Evolutionary conservation across 805 yeast species (phyloP).

Genomic region (Kodamaea nitidulidarum): DNA sequence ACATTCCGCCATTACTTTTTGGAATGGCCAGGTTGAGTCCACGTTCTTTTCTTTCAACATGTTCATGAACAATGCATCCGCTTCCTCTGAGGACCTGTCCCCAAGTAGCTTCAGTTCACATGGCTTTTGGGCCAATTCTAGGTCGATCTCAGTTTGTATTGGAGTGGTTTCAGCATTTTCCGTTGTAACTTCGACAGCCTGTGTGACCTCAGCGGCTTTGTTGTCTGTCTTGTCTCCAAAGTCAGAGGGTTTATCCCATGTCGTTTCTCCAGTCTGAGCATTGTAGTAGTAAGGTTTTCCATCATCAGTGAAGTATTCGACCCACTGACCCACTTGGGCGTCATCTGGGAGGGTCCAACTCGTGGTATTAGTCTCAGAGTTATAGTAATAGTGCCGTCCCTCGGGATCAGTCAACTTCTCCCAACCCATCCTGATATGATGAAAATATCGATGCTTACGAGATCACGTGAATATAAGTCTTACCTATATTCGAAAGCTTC

Average conservation of each 20-base stretch:
- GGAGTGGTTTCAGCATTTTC: conserved; percentile 4
- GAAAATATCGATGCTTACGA: too few species aligned
- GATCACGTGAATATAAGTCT: conserved; percentile 1
- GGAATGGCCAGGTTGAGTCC: conserved; percentile 75
- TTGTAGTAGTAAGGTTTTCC: conserved; percentile 69
- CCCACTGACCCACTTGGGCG: conserved; percentile 21
- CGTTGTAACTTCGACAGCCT: conserved; percentile 4
- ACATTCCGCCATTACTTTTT: conserved; percentile 54
- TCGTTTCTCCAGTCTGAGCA: conserved; percentile 56
- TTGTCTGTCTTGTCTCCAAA: conserved; percentile 4
- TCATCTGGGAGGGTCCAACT: conserved; percentile 76
- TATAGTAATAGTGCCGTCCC: conserved; percentile 70
- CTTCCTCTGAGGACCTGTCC: conserved; percentile 27
- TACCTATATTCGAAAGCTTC: too few species aligned
- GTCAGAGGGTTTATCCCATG: conserved; percentile 75
- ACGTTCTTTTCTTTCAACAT: conserved; percentile 56
- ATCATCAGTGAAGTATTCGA: conserved; percentile 49
- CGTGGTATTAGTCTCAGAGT: conserved; percentile 60
- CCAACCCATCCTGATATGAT: conserved; percentile 42
- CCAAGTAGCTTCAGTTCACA: conserved; percentile 21
- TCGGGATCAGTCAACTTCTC: conserved; percentile 57
- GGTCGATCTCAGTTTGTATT: conserved; percentile 15
- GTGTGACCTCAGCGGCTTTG: conserved; percentile 4
- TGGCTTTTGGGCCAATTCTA: conserved; percentile 20
- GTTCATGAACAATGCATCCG: conserved; percentile 43